Evolutionary conservation across 2,329 filamentous ascomycete species (phyloP), one percentile per base, ranked within the genome.

Genomic region (Plenodomus tracheiphilus): DNA sequence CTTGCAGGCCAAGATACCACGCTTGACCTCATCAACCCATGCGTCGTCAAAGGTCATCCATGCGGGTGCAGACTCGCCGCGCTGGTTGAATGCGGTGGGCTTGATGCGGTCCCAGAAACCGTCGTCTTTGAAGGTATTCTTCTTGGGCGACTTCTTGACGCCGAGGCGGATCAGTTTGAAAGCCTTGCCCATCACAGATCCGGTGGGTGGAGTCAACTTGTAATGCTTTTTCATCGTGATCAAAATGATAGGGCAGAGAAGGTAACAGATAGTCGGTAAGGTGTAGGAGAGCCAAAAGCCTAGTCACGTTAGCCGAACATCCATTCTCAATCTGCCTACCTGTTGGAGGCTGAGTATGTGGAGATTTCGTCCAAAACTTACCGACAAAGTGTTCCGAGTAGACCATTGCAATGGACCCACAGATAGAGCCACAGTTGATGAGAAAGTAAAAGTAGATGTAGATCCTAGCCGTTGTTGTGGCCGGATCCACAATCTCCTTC

Each of bases 41-140:
- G 82, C 82, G 58, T 91, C 88, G 53, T 91, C 87, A 58, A 89
- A 91, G 0, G 85, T 89, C 86, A 91, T 91, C 87, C 87, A 90
- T 0, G 55, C 42, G 1, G 87, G 87, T 28, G 82, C 80, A 46
- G 79, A 64, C 0, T 72, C 70, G 4, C 79, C 74, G 37, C 51
- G 55, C 7, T 59, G 61, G 13, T 49, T 58, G 9, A 69, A 39
- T 9, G 48, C 46, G 39, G 56, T 86, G 3, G 87, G 87, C 72
- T 87, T 87, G 49, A 82, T 79, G 1, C 73, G 62, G 20, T 87
- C 81, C 83, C 86, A 89, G 71, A 87, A 79, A 7, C 39, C 49
- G 8, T 52, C 49, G 17, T 64, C 61, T 34, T 60, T 62, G 46
- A 64, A 58, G 6, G 54, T 43, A 34, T 64, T 64, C 43, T 60